Percentiles rank a stretch among this genome's conserved stretches.
phyloP scores from a whole-genome alignment of 768 basidiomycete genomes.

The Collybia sp. region DNA sequence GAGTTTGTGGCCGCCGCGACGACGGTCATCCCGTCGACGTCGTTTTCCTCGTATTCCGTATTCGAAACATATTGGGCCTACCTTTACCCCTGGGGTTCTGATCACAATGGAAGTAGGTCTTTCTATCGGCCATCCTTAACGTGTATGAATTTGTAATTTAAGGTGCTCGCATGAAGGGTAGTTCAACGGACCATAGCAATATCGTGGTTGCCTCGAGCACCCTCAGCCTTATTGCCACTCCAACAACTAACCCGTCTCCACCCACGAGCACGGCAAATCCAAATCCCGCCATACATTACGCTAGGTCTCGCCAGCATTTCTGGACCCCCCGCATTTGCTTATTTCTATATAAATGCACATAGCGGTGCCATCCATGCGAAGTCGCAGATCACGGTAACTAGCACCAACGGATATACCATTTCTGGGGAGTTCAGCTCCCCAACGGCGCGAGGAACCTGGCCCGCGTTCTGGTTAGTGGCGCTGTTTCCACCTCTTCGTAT shows the following conservation, averaged over 20 bases:
- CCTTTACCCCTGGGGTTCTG: conserved; percentile 42
- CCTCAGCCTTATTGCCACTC: conserved; percentile 36
- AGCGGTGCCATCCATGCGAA: conserved; percentile 38
- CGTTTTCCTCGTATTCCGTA: conserved; percentile 31
- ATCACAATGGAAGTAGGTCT: conserved; percentile 38
- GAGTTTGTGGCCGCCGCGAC: conserved; percentile 21
- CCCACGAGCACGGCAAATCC: conserved; percentile 36
- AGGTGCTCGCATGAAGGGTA: conserved; percentile 41
- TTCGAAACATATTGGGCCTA: conserved; percentile 38
- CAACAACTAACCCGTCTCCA: conserved; percentile 29
- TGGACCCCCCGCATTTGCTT: neutral
- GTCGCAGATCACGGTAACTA: conserved; percentile 35
- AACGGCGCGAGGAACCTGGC: conserved; percentile 36
- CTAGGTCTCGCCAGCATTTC: conserved; percentile 17
- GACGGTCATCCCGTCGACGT: conserved; percentile 34
- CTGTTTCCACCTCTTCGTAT: neutral
- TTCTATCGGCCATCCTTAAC: neutral
- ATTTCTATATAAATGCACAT: neutral
- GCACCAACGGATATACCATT: conserved; percentile 28
- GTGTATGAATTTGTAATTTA: neutral
- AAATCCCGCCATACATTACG: conserved; percentile 38
- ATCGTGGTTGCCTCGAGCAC: conserved; percentile 31
- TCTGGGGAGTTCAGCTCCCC: conserved; percentile 39
- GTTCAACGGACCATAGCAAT: conserved; percentile 32
- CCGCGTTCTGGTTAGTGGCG: conserved; percentile 33